phyloP scores from a whole-genome alignment of 1,284 basidiomycete species.

The Apiotrichum akiyoshidainum region DNA sequence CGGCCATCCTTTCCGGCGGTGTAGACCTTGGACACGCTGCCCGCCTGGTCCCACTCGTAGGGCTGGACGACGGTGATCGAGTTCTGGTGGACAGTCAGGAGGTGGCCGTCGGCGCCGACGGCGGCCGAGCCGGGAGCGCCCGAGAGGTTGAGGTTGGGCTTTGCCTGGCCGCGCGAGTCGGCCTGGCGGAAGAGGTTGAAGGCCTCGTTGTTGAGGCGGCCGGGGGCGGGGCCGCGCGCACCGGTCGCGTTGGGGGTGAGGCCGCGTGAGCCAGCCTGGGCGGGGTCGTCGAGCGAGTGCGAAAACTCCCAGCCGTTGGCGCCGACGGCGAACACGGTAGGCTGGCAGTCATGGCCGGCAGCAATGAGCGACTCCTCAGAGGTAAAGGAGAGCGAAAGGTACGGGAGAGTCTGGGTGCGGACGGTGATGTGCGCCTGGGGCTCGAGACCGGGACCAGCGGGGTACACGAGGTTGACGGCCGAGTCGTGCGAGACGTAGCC shows the following conservation, averaged over 20 bases:
- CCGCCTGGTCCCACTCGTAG: slow-evolving; percentile 63
- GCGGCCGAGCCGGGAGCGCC: slow-evolving; percentile 43
- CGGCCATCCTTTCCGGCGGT: slow-evolving; percentile 95
- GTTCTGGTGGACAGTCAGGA: slow-evolving; percentile 91
- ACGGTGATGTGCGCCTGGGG: slow-evolving; percentile 63
- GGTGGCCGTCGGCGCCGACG: slow-evolving; percentile 58
- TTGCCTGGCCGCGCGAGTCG: slow-evolving; percentile 73
- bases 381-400: slow-evolving; percentile 78
- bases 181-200: slow-evolving; percentile 95
- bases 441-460: slow-evolving; percentile 58
- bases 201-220: slow-evolving; percentile 86
- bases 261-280: slow-evolving; percentile 36
- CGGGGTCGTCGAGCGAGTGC: slow-evolving; percentile 75
- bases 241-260: slow-evolving; percentile 44
- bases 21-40: slow-evolving; percentile 70
- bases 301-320: slow-evolving; percentile 68
- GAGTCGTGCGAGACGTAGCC: slow-evolving; percentile 95
- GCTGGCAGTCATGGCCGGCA: slow-evolving; percentile 97
- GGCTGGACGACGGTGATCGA: slow-evolving; percentile 88
- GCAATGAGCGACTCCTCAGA: slow-evolving; percentile 77
- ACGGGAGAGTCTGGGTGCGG: slow-evolving; percentile 71
- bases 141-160: slow-evolving; percentile 46
- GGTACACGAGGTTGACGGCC: slow-evolving; percentile 83
- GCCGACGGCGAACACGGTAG: slow-evolving; percentile 75
- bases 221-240: slow-evolving; percentile 53